Conservation (phyloP, 1,284 basidiomycete species). For the Xerocomus cyaneibrunnescens region DNA sequence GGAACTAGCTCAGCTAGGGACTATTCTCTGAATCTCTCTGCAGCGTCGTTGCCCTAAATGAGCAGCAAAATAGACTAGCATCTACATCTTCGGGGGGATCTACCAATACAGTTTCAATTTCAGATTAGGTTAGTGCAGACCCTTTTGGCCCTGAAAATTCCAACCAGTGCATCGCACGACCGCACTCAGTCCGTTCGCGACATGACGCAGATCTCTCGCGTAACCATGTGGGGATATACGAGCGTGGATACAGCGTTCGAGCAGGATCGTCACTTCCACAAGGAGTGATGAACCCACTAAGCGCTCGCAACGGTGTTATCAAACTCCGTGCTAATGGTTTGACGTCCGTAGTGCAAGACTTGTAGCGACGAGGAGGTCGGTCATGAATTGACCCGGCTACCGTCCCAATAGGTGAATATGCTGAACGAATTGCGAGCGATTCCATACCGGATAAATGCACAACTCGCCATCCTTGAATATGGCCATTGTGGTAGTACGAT, state of each 20-base stretch:
- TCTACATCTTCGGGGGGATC: too few relatives aligned
- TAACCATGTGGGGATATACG: background rate
- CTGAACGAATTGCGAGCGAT: background rate
- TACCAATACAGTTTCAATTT: background rate
- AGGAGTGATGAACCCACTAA: background rate
- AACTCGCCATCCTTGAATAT: constrained; percentile 31
- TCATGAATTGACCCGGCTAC: constrained; percentile 26
- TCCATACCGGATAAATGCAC: constrained; percentile 27
- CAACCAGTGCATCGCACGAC: background rate
- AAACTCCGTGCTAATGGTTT: constrained; percentile 5
- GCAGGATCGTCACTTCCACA: background rate
- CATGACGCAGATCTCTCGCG: background rate
- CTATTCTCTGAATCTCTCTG: too few relatives aligned
- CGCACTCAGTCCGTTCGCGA: background rate
- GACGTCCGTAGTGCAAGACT: constrained; percentile 28
- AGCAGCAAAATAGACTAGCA: too few relatives aligned
- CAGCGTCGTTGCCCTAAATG: too few relatives aligned
- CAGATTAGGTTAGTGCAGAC: background rate
- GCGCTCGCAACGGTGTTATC: too few relatives aligned
- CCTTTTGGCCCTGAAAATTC: background rate
- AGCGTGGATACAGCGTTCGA: too few relatives aligned
- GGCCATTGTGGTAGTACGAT: constrained; percentile 27
- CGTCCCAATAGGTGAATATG: background rate
- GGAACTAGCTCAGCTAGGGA: too few relatives aligned
- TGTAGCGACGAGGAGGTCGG: constrained; percentile 28